phyloP scores from a whole-genome alignment of 257 asterid species.

The Solanum chaucha region DNA sequence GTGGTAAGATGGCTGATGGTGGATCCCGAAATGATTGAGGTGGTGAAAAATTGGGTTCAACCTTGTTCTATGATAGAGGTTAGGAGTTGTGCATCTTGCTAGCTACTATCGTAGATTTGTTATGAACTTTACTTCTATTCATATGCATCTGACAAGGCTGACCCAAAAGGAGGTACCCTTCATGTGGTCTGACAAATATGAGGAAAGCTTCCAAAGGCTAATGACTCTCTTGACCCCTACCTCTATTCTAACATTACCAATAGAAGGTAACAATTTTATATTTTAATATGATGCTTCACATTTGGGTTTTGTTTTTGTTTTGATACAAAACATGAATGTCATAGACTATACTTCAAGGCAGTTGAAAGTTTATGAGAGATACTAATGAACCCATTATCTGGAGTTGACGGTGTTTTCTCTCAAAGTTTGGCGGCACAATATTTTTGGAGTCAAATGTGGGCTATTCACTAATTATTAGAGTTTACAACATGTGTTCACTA shows the following conservation, averaged over 20 bases:
- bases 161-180: background rate
- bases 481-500: background rate
- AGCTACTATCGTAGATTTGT: background rate
- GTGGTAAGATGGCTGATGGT: background rate
- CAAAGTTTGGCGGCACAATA: background rate
- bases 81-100: background rate
- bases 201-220: background rate
- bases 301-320: too few species aligned
- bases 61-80: background rate
- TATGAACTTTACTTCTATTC: background rate
- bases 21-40: background rate
- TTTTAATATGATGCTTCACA: too few species aligned
- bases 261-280: too few species aligned
- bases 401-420: background rate
- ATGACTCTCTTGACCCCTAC: background rate
- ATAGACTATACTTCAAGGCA: background rate
- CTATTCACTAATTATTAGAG: background rate
- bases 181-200: too few species aligned
- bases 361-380: background rate
- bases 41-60: background rate
- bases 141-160: too few species aligned
- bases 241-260: background rate
- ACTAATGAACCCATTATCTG: background rate
- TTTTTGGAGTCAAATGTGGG: background rate
- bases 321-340: background rate